Percentiles rank a stretch among this genome's conserved stretches.
Conservation (phyloP, 2,329 filamentous ascomycete species). For the Fusarium poae region DNA sequence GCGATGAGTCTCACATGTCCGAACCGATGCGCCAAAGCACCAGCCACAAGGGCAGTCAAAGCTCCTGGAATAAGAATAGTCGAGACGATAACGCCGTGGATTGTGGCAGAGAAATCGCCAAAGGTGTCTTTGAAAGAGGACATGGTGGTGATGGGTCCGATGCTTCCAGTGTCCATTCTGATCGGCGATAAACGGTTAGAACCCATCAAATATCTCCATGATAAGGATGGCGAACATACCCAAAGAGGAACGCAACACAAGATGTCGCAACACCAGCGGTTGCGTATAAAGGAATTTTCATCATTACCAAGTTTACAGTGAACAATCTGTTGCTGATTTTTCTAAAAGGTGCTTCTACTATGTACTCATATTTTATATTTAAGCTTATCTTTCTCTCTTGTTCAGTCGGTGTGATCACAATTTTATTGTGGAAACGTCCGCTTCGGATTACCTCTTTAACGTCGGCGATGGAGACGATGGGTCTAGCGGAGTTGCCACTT, state of each 20-base stretch:
- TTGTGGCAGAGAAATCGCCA: constrained; percentile 64
- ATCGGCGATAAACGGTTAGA: background rate
- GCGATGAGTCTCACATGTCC: constrained; percentile 67
- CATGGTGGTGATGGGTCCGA: constrained; percentile 73
- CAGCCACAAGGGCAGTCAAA: constrained; percentile 69
- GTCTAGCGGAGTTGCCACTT: constrained; percentile 30
- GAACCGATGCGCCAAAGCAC: constrained; percentile 65
- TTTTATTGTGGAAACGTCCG: constrained; percentile 39
- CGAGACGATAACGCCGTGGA: constrained; percentile 72
- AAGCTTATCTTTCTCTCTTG: constrained; percentile 24
- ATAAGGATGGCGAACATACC: constrained; percentile 27
- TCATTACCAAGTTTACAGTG: background rate
- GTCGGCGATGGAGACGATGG: constrained; percentile 24
- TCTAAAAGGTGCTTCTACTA: too few species aligned
- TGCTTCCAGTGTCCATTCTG: constrained; percentile 62
- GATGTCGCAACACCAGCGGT: constrained; percentile 50
- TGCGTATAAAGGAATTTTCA: constrained; percentile 48
- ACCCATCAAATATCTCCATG: background rate
- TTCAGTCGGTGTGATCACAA: constrained; percentile 37
- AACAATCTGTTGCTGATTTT: too few species aligned
- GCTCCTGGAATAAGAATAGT: constrained; percentile 71
- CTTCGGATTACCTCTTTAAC: constrained; percentile 32
- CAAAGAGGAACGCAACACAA: constrained; percentile 52
- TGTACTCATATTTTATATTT: background rate
- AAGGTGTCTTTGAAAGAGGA: constrained; percentile 62